A percentile compares a stretch with the other conserved stretches of the same genome.
Evolutionary conservation across 805 yeast genomes (phyloP).

Genomic region (Metschnikowia reukaufii): DNA sequence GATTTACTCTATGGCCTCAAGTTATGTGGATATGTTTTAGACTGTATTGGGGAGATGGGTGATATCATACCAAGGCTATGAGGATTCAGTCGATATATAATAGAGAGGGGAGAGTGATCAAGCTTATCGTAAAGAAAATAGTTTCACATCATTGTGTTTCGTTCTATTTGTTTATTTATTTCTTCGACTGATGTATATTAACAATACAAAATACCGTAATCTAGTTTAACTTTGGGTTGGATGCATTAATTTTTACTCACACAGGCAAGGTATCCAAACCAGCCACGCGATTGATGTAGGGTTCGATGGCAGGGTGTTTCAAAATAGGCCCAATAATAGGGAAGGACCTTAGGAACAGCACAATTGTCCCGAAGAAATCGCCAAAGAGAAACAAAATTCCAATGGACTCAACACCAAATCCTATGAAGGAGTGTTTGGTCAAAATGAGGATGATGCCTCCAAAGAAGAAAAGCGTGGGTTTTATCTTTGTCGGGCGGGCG

Average conservation of each 20-base stretch:
- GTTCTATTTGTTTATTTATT: neutral
- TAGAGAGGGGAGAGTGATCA: too few species aligned
- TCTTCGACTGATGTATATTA: neutral
- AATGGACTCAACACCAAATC: constrained; percentile 78
- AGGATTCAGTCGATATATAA: neutral
- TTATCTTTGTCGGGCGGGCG: constrained; percentile 79
- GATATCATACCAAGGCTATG: constrained; percentile 4
- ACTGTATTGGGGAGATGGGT: constrained; percentile 1
- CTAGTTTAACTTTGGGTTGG: neutral
- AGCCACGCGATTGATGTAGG: constrained; percentile 49
- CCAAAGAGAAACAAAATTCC: constrained; percentile 90
- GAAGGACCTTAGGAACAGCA: constrained; percentile 80
- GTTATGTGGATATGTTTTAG: constrained; percentile 14
- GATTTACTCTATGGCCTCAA: constrained; percentile 21
- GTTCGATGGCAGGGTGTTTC: constrained; percentile 80
- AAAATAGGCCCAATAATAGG: constrained; percentile 87
- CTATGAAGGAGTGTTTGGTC: constrained; percentile 73
- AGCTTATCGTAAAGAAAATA: too few species aligned
- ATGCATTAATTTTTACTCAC: constrained; percentile 1
- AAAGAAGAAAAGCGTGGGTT: constrained; percentile 80
- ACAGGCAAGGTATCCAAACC: constrained; percentile 45
- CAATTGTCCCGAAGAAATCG: constrained; percentile 87
- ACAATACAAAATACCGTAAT: neutral
- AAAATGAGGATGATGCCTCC: constrained; percentile 76
- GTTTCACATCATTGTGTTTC: too few species aligned